Conservation (phyloP, 2,329 filamentous ascomycete species). For the Monosporascus cannonballus region DNA sequence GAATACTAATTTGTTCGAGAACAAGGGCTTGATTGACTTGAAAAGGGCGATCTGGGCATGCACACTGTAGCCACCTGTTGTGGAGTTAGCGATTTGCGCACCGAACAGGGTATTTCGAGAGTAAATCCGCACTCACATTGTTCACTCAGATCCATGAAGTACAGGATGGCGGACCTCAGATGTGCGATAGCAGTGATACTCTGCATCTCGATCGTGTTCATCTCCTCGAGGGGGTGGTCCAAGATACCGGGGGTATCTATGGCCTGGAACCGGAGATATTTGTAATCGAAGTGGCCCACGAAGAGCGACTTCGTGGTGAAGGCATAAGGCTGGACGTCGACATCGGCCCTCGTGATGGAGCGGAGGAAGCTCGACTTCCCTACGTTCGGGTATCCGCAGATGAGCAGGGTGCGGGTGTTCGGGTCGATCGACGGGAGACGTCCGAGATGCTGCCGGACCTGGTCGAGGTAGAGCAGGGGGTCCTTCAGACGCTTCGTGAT, state of each 20-base stretch:
- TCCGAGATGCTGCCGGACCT: conserved; percentile 92
- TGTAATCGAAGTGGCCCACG: conserved; percentile 97
- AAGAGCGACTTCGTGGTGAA: conserved; percentile 98
- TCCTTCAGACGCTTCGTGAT: conserved; percentile 94
- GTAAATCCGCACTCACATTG: background rate
- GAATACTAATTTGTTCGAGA: conserved; percentile 95
- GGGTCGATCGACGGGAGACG: conserved; percentile 98
- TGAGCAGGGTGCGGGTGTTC: conserved; percentile 90
- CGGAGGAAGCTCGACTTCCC: conserved; percentile 95
- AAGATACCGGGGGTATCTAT: conserved; percentile 99
- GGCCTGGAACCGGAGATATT: conserved; percentile 73
- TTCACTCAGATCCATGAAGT: conserved; percentile 81
- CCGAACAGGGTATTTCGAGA: too few species aligned
- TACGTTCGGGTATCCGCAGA: conserved; percentile 96
- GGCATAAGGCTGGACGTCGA: conserved; percentile 94
- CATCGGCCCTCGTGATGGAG: conserved; percentile 88
- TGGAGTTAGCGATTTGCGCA: background rate
- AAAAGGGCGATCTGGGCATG: conserved; percentile 90
- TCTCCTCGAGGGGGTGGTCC: conserved; percentile 95
- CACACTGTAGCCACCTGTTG: conserved; percentile 68
- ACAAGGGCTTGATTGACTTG: conserved; percentile 92
- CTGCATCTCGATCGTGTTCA: conserved; percentile 99
- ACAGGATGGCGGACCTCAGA: conserved; percentile 87
- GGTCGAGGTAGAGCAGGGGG: conserved; percentile 89
- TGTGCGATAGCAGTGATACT: conserved; percentile 97